Percentiles rank a stretch among this genome's conserved stretches.
These are phyloP conservation scores for Avicennia marina DNA, from an alignment of 257 asterid genomes.

Conservation along the genomic window DNA sequence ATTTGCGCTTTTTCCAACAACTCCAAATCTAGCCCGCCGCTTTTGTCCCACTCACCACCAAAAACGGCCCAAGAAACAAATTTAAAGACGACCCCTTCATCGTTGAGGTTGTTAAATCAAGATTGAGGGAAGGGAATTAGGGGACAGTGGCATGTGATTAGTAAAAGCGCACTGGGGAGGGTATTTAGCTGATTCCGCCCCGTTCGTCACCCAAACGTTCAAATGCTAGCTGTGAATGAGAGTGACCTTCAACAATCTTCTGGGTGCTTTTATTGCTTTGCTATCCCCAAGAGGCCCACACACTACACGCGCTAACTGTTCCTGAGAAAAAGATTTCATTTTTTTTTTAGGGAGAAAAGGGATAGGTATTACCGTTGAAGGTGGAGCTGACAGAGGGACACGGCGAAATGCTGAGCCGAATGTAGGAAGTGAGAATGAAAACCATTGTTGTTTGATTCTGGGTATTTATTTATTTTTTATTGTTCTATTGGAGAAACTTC, in stretches of 20 bases:
- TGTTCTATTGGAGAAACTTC: too few species aligned
- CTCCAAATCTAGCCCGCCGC: too few species aligned
- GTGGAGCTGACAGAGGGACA: constrained; percentile 28
- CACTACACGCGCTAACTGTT: constrained; percentile 10
- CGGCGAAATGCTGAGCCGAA: constrained; percentile 1
- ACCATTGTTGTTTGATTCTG: constrained; percentile 13
- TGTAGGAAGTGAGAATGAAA: not conserved
- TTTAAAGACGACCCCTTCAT: too few species aligned
- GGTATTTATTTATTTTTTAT: too few species aligned
- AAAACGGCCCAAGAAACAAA: too few species aligned
- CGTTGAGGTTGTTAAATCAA: too few species aligned
- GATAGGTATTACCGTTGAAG: constrained; percentile 25
- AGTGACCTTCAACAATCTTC: constrained; percentile 40
- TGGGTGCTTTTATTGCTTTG: constrained; percentile 36
- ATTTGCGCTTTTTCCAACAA: too few species aligned
- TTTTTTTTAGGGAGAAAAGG: constrained; percentile 9
- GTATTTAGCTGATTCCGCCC: not conserved
- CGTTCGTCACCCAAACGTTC: constrained; percentile 32
- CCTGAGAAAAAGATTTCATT: constrained; percentile 19
- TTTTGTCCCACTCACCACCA: too few species aligned
- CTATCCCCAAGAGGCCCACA: constrained; percentile 43
- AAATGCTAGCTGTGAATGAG: constrained; percentile 50
- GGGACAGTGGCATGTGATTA: too few species aligned
- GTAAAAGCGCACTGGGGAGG: too few species aligned
- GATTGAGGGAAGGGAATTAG: too few species aligned